Evolutionary conservation across 225 moss, liverwort and hornwort genomes (phyloP), one percentile per base, ranked within the genome.

Genomic region (Physcomitrium patens): DNA sequence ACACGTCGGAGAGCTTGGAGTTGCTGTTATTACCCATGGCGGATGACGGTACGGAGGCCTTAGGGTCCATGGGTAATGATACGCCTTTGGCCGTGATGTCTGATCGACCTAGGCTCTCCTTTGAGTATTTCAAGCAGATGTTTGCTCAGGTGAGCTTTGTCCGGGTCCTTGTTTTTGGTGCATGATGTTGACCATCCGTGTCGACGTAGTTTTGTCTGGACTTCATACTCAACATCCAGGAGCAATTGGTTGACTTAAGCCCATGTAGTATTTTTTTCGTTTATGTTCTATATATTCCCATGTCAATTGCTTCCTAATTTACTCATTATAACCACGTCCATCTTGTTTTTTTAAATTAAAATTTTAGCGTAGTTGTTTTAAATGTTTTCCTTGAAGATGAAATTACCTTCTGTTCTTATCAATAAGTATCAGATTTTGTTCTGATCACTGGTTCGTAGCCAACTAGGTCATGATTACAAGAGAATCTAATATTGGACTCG

Each of bases 61-160:
- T 94, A 46, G 94, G 94, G 18, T 94, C 94, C 47, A 94, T 94
- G 94, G 94, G 94, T 23, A 91, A 91, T 51, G 94, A 94, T 52
- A 86, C 91, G 5, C 94, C 91, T 55, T 79, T 94, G 56, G 94
- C 94, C 53, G 82, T 94, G 79, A 90, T 94, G 91, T 94, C 94
- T 49, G 77, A 82, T 62, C 85, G 83, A 42, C 76, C 94, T 8
- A 91, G 81, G 80, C 81, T 94, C 73, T 75, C 90, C 20, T 91
- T 86, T 54, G 90, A 94, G 75, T 94, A 90, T 72, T 94, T 94
- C 77, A 94, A 94, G 74, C 94, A 94, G 67, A 86, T 94, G 88
- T 90, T 91, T 80, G 94, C 94, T 19, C 94, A 94, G 80, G 94
- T 93, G 68, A 63, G 44, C 76, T 27, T 45, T 59, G 14, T 47